Conservation (phyloP, 2,329 filamentous ascomycete species). For the Pseudonectria foliicola region DNA sequence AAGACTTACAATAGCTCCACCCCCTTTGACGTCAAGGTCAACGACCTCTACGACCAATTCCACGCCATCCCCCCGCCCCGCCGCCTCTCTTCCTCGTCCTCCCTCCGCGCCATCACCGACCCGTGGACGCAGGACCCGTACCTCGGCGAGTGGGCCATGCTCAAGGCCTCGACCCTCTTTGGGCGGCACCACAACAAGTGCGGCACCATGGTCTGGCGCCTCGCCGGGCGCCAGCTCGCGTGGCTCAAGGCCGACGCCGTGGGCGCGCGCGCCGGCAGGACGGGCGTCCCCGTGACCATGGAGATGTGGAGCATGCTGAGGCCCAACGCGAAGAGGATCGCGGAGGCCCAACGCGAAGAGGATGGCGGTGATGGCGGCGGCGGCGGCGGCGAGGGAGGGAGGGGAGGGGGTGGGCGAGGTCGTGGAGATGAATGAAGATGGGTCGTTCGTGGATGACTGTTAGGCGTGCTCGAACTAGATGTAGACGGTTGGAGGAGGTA, state of each 20-base stretch:
- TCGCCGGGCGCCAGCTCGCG: conserved; percentile 43
- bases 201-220: conserved; percentile 36
- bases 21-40: conserved; percentile 23
- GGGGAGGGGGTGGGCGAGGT: conserved; percentile 20
- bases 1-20: no score
- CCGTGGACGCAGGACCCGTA: conserved; percentile 13
- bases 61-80: conserved; percentile 31
- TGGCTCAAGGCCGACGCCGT: conserved; percentile 35
- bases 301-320: conserved; percentile 29
- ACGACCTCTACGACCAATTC: conserved; percentile 35
- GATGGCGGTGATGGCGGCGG: conserved; percentile 11
- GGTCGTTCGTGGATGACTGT: conserved; percentile 23
- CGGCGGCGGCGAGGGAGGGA: conserved; percentile 16
- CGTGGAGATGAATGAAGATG: conserved; percentile 22
- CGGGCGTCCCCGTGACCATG: conserved; percentile 27
- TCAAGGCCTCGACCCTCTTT: conserved; percentile 45
- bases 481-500: no score
- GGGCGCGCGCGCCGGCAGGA: conserved; percentile 9
- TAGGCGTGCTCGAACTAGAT: conserved; percentile 6
- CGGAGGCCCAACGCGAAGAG: no score
- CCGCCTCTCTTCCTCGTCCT: conserved; percentile 15
- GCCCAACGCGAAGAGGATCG: conserved; percentile 28
- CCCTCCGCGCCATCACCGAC: conserved; percentile 23
- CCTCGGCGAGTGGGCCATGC: conserved; percentile 37
- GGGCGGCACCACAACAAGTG: conserved; percentile 25